Evolutionary conservation across 257 asterid species (phyloP), one percentile per base, ranked within the genome.

Genomic region (Solanum piurae): DNA sequence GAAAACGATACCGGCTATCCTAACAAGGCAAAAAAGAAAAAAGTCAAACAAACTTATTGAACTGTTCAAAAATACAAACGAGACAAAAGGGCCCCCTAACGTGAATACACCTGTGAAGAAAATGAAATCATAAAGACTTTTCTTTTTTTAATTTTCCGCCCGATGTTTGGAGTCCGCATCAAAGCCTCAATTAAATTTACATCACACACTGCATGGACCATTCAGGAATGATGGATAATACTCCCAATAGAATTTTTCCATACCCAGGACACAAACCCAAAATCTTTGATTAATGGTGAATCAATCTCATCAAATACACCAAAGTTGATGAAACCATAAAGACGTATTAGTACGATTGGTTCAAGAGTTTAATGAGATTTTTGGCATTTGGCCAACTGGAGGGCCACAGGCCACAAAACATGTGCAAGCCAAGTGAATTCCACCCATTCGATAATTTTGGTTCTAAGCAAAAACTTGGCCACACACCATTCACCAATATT

Each of bases 71-170:
- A 46, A 16, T 40, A 77, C 34, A 3, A 77, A 13, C 37, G 23
- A 40, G 14, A 40, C 83, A 38, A 76, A n/a, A 76, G 34, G 16
- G 1, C 21, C 18, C 83, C 62, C 60, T 40, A 42, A 42, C 8
- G n/a, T 77, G 84, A 7, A 77, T 5, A 49, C 44, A 46, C 69
- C 5, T 18, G 42, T 46, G 29, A 29, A 44, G 85, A 46, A 80
- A 49, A 82, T 82, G 42, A 82, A 82, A 49, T 49, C 29, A 80
- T n/a, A 25, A n/a, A n/a, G 4, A n/a, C 25, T 3, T 13, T 40
- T 38, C 2, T 33, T 33, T 38, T 8, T 38, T 2, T 0, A 7
- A 7, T 3, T 9, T 40, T 40, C 11, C 1, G 0, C 11, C 1
- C 44, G 44, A 40, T 40, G 12, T 40, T 9, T 40, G 4, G 3